Evolutionary conservation across 2,329 filamentous ascomycete species (phyloP).

Genomic region (Endoconidiophora laricicola): DNA sequence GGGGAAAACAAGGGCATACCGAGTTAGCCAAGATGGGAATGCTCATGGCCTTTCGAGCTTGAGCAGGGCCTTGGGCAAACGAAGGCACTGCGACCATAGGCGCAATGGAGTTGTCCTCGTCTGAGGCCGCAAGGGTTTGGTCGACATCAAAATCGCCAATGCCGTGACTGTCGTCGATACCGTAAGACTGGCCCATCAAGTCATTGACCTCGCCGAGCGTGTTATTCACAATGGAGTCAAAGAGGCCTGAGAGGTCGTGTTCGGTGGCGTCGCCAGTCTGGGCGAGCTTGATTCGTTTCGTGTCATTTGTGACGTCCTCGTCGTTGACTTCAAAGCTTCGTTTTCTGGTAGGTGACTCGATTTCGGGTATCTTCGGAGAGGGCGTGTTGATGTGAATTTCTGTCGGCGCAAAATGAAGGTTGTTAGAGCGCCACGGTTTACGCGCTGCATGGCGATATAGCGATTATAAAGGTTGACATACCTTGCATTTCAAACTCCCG

Average conservation of each 20-base stretch:
- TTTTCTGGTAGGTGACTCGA: slow-evolving; percentile 8
- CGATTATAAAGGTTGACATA: not conserved
- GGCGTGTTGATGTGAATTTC: not conserved
- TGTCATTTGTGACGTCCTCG: slow-evolving; percentile 3
- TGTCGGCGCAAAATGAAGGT: not conserved
- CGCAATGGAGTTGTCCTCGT: slow-evolving; percentile 18
- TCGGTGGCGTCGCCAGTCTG: not conserved
- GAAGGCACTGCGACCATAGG: slow-evolving; percentile 15
- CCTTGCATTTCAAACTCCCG: slow-evolving; percentile 12
- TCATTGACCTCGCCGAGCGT: slow-evolving; percentile 25
- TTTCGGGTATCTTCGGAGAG: not conserved
- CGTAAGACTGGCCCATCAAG: slow-evolving; percentile 21
- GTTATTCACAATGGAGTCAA: slow-evolving; percentile 22
- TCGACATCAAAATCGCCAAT: slow-evolving; percentile 15
- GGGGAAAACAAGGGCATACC: slow-evolving; percentile 18
- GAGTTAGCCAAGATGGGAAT: slow-evolving; percentile 25
- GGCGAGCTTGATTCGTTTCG: slow-evolving; percentile 13
- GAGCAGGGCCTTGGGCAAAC: slow-evolving; percentile 23
- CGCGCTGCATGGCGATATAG: slow-evolving; percentile 1
- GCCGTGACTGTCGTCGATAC: slow-evolving; percentile 15
- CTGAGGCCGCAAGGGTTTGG: slow-evolving; percentile 21
- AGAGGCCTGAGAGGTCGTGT: slow-evolving; percentile 7
- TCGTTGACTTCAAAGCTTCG: slow-evolving; percentile 4
- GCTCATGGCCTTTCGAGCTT: slow-evolving; percentile 23
- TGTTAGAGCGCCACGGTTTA: not conserved